Evolutionary conservation across 352 stramenopile genomes (phyloP), one percentile per base, ranked within the genome.

Genomic region (Pythium apleroticum): DNA sequence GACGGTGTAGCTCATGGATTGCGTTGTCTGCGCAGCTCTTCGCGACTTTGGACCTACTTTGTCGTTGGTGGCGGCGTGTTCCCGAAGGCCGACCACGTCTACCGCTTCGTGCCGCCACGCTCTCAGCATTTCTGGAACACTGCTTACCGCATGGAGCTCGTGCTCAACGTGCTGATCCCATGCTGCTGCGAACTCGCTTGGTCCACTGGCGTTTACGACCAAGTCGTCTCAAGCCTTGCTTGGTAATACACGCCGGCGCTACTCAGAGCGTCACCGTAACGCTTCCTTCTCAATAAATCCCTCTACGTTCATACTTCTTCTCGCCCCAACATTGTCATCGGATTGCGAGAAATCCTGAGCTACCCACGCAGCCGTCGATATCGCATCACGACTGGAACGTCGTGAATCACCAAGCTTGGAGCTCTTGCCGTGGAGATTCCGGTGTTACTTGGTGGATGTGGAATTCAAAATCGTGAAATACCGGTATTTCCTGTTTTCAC

Each of bases 111-210:
- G 19, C 86, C 83, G 20, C 78, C 80, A n/a, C 73, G 83, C 20
- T 90, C 83, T 31, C 72, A 79, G 55, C 75, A 89, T 52, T 94
- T 94, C 57, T 90, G 80, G 83, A 86, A 81, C 45, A 82, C 80
- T 5, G 81, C 81, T 14, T 92, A 89, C 75, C 84, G 86, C 66
- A 91, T 92, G 86, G 86, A 94, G 55, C 73, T 94, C 27, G 74
- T 94, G 63, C 71, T 94, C 9, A 91, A 91, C 61, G 54, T 91
- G 25, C 77, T 86, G 43, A 80, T 94, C 22, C 86, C 86, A 63
- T 76, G 88, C 57, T 91, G 86, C 60, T 91, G 84, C 61, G 80
- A 89, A n/a, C 59, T 90, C 39, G 84, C 77, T 22, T 49, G 52
- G 28, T 50, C 60, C 3, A 63, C 57, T 28, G 67, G 67, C 17